Evolutionary conservation across 2,329 filamentous ascomycete genomes (phyloP).

Genomic region (Epichloe elymi): DNA sequence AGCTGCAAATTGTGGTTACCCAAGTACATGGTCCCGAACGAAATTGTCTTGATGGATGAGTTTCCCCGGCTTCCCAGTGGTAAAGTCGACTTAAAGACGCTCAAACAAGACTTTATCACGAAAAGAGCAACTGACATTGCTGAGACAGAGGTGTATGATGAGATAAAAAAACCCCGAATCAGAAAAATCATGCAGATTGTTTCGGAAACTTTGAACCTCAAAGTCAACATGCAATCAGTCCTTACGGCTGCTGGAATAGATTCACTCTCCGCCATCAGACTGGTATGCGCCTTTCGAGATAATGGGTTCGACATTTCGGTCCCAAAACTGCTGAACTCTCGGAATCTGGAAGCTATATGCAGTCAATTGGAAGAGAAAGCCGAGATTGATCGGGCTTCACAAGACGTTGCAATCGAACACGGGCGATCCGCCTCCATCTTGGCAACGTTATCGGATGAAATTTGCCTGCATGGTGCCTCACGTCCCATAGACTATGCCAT

Average conservation of each 20-base stretch:
- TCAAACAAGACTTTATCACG: slow-evolving; percentile 38
- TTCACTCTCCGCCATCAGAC: slow-evolving; percentile 34
- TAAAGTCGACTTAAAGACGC: slow-evolving; percentile 59
- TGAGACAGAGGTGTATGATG: not conserved
- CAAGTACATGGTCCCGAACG: slow-evolving; percentile 68
- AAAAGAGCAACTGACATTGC: slow-evolving; percentile 7
- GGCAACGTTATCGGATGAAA: not conserved
- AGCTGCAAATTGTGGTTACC: slow-evolving; percentile 66
- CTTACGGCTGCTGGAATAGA: slow-evolving; percentile 49
- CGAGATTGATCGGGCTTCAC: not conserved
- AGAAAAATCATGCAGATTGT: slow-evolving; percentile 26
- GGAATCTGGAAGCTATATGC: slow-evolving; percentile 24
- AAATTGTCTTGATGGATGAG: slow-evolving; percentile 48
- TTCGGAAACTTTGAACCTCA: slow-evolving; percentile 25
- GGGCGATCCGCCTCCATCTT: not conserved
- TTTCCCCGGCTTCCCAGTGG: slow-evolving; percentile 72
- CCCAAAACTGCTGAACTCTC: slow-evolving; percentile 46
- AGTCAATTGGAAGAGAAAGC: not conserved
- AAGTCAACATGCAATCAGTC: slow-evolving; percentile 23
- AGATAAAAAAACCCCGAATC: slow-evolving; percentile 13
- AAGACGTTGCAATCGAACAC: not conserved
- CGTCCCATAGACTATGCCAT: slow-evolving; percentile 10
- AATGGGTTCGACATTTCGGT: slow-evolving; percentile 43
- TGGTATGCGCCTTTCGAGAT: slow-evolving; percentile 51
- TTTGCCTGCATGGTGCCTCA: not conserved